These are phyloP conservation scores for Ramaria sp. DNA, from an alignment of 768 basidiomycete genomes.

Conservation along the genomic window DNA sequence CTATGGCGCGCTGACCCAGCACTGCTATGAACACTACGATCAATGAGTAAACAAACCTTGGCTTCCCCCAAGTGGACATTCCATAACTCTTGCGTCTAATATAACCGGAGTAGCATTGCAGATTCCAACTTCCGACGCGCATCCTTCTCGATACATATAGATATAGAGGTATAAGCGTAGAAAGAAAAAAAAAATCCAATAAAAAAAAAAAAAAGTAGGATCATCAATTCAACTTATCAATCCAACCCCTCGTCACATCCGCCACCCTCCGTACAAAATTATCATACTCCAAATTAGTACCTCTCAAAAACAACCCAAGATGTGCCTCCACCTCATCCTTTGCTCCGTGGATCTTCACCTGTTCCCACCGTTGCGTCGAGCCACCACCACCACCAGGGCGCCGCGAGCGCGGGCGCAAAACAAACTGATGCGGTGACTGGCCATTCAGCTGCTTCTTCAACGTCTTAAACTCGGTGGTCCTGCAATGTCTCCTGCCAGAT, in stretches of 20 bases:
- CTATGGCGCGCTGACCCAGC: no score
- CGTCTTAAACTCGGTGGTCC: neutral
- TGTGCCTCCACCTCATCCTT: slow-evolving; percentile 49
- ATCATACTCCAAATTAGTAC: slow-evolving; percentile 41
- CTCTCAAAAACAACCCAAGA: slow-evolving; percentile 40
- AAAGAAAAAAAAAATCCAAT: no score
- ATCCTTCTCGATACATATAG: no score
- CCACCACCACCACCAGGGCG: no score
- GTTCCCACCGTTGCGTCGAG: slow-evolving; percentile 28
- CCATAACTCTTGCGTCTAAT: no score
- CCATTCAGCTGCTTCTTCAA: neutral
- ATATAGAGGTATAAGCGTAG: no score
- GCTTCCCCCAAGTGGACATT: no score
- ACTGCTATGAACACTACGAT: no score
- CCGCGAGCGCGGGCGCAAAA: slow-evolving; percentile 36
- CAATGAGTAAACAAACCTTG: no score
- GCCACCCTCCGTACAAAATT: slow-evolving; percentile 35
- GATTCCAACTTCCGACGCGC: no score
- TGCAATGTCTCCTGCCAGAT: slow-evolving; percentile 11
- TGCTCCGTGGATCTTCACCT: slow-evolving; percentile 37
- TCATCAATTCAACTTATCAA: neutral
- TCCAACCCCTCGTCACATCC: slow-evolving; percentile 30
- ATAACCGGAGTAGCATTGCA: no score
- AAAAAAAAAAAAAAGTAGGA: no score
- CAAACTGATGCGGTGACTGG: slow-evolving; percentile 31